phyloP scores from a whole-genome alignment of 108 stramenopile genomes.

The Nannochloropsis gaditana region DNA sequence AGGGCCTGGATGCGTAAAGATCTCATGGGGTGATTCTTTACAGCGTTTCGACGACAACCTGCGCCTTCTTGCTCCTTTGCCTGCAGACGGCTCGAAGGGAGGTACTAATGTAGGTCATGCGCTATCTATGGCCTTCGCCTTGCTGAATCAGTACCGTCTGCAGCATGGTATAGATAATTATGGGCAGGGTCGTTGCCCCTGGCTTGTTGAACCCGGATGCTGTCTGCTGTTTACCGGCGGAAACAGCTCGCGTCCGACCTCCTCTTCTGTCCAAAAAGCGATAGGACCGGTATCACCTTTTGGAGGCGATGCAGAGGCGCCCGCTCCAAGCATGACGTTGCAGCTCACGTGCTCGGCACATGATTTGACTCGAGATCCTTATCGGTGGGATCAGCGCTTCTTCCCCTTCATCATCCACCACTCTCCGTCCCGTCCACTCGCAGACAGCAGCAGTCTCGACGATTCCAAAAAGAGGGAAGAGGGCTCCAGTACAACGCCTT shows the following conservation, averaged over 20 bases:
- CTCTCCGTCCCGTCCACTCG: background rate
- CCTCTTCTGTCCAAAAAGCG: background rate
- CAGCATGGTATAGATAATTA: background rate
- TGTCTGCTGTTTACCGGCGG: background rate
- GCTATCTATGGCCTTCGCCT: background rate
- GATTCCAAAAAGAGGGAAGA: background rate
- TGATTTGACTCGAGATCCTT: background rate
- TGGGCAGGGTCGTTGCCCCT: background rate
- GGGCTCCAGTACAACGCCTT: background rate
- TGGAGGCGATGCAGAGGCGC: too few species aligned
- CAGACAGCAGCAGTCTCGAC: background rate
- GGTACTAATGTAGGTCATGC: background rate
- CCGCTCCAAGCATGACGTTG: background rate
- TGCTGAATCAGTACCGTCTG: background rate
- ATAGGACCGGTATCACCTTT: background rate
- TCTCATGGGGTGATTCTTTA: background rate
- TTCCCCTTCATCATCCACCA: background rate
- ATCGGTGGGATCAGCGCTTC: constrained; percentile 17
- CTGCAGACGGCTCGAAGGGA: background rate
- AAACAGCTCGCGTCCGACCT: constrained; percentile 5
- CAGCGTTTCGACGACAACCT: background rate
- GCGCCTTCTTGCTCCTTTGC: background rate
- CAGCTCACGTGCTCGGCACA: background rate
- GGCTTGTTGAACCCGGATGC: background rate
- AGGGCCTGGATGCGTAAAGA: constrained; percentile 14